phyloP scores from a whole-genome alignment of 129 eudicot species.

The Scalesia atractyloides region DNA sequence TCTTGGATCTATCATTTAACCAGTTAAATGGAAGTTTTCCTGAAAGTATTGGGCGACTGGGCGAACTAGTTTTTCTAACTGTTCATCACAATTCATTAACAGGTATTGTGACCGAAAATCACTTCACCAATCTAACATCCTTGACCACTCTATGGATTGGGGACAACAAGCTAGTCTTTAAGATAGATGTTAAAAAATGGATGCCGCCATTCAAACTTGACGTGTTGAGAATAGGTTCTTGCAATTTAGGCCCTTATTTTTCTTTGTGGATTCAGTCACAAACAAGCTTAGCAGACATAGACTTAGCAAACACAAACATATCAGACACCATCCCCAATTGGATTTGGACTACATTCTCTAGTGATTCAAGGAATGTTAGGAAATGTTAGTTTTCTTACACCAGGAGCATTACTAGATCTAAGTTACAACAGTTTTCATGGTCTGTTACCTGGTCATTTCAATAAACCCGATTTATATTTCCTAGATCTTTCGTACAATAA shows the following conservation, averaged over 20 bases:
- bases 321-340: conserved; percentile 25
- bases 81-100: conserved; percentile 18
- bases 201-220: conserved; percentile 28
- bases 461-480: background rate
- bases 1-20: background rate
- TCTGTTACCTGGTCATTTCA: background rate
- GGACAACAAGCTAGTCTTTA: conserved; percentile 17
- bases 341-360: conserved; percentile 22
- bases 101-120: conserved; percentile 34
- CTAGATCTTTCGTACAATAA: conserved; percentile 7
- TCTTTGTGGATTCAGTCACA: conserved; percentile 27
- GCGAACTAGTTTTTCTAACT: background rate
- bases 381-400: background rate
- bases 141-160: background rate
- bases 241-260: conserved; percentile 25
- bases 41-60: background rate
- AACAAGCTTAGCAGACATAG: background rate
- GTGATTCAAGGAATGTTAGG: conserved; percentile 2
- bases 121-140: conserved; percentile 26
- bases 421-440: conserved; percentile 14
- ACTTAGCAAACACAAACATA: background rate
- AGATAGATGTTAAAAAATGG: conserved; percentile 10
- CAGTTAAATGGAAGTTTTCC: conserved; percentile 13
- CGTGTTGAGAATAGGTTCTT: conserved; percentile 2
- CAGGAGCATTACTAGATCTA: conserved; percentile 17